Percentiles rank a stretch among this genome's conserved stretches.
Evolutionary conservation across 2,329 filamentous ascomycete genomes (phyloP).

Genomic region (Cryphonectria japonica): DNA sequence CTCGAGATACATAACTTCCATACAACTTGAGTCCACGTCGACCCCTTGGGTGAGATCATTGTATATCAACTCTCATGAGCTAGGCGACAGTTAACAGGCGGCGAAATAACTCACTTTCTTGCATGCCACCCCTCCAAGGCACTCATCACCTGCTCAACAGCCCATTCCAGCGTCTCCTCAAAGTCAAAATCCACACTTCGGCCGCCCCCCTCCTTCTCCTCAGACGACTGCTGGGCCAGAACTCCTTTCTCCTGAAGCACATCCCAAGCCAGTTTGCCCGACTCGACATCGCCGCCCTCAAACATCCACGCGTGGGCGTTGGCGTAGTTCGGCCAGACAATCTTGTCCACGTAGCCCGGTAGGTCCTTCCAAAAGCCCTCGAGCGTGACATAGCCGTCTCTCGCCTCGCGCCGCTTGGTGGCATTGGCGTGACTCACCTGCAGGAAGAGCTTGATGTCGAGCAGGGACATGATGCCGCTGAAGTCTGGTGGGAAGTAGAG

Average conservation of each 20-base stretch:
- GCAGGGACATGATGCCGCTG: slow-evolving; percentile 58
- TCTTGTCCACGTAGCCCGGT: slow-evolving; percentile 87
- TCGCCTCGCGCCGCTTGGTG: slow-evolving; percentile 66
- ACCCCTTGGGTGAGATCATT: too few species aligned
- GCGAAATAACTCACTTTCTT: neutral
- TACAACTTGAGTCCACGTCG: too few species aligned
- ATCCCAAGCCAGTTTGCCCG: slow-evolving; percentile 48
- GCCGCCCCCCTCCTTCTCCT: slow-evolving; percentile 43
- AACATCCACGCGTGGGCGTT: slow-evolving; percentile 83
- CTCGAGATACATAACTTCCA: neutral
- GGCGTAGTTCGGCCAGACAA: slow-evolving; percentile 96
- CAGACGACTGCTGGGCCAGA: slow-evolving; percentile 50
- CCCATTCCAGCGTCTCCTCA: slow-evolving; percentile 68
- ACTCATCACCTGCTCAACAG: slow-evolving; percentile 63
- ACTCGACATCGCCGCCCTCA: slow-evolving; percentile 67
- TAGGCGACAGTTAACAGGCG: neutral
- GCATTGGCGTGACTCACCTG: slow-evolving; percentile 68
- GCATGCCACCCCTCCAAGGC: slow-evolving; percentile 41
- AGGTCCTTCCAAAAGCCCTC: slow-evolving; percentile 97
- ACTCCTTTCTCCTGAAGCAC: slow-evolving; percentile 47
- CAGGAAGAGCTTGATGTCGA: slow-evolving; percentile 81
- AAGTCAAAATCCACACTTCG: slow-evolving; percentile 59
- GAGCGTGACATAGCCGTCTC: slow-evolving; percentile 77
- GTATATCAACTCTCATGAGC: neutral
- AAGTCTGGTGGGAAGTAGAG: slow-evolving; percentile 66